These are phyloP conservation scores for Diutina scorzettiae DNA, from an alignment of 1,139 yeast species.

Conservation along the genomic window DNA sequence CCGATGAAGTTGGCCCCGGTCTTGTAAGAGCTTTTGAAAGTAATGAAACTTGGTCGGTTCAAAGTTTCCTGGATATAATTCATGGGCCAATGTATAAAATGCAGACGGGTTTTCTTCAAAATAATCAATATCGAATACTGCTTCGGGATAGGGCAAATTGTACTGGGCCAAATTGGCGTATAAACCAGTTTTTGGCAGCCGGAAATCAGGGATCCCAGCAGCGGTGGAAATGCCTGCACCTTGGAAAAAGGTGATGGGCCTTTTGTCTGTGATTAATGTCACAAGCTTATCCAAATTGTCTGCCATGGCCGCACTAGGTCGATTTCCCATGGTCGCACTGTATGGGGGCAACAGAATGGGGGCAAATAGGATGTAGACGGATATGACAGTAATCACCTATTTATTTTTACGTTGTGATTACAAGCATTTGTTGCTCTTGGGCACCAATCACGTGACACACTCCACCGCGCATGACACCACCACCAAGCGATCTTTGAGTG, in stretches of 20 bases:
- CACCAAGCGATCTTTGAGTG: not conserved
- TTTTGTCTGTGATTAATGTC: constrained; percentile 8
- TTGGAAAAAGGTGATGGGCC: constrained; percentile 37
- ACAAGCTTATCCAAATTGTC: constrained; percentile 7
- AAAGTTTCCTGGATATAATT: constrained; percentile 79
- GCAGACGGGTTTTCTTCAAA: constrained; percentile 68
- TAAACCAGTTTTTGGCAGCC: constrained; percentile 85
- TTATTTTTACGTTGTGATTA: no score
- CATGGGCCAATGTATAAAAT: constrained; percentile 73
- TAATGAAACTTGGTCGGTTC: constrained; percentile 74
- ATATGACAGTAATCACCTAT: no score
- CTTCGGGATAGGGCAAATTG: constrained; percentile 83
- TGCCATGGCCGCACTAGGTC: not conserved
- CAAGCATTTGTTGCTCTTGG: not conserved
- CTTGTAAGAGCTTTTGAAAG: constrained; percentile 55
- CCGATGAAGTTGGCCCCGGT: constrained; percentile 46
- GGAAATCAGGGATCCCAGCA: constrained; percentile 91
- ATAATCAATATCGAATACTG: constrained; percentile 84
- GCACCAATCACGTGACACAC: not conserved
- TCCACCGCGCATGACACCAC: not conserved
- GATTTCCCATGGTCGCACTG: not conserved
- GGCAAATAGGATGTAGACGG: no score
- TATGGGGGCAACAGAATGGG: no score
- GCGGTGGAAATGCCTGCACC: constrained; percentile 94
- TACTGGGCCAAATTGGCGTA: constrained; percentile 69